Base-by-base conservation (phyloP, 257 asterid genomes). In the Craterostigma plantagineum region DNA sequence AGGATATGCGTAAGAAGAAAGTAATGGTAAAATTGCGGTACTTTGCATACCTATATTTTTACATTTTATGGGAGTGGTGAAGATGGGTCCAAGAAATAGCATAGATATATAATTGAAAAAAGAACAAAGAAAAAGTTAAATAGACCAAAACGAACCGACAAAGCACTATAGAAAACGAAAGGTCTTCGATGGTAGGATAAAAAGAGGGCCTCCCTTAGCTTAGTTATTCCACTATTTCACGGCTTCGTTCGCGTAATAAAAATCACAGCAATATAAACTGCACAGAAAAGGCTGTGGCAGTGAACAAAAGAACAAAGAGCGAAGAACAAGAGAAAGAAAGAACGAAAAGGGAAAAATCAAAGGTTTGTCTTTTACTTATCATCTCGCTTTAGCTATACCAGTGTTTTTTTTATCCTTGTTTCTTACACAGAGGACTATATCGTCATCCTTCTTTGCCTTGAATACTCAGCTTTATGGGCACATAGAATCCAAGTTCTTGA, bases 1-100 rank as follows among this genome's bases (percentile, higher is more conserved):
- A 63, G n/a, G 62, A 51, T 64, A 43, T 51, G 76, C 83, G 82
- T 77, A 71, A 69, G 68, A 59, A 64, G 70, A 74, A 74, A 73
- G 93, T 76, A 74, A 74, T 68, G 65, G 54, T 50, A 60, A n/a
- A n/a, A 64, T 57, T 33, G 54, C 14, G 56, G 57, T 61, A 55
- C 63, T 62, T 63, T 62, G 43, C 67, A 63, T 43, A 64, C 70
- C 71, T 52, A 23, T 23, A n/a, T n/a, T n/a, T 70, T 54, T 63
- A 51, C 50, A n/a, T n/a, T n/a, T n/a, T 41, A 18, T 16, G 45
- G 51, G 45, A 45, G 54, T 42, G 56, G 41, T 36, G 49, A 47
- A n/a, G 47, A 16, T n/a, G 4, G 42, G 1, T 14, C 49, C 40
- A 36, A 14, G 23, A 35, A 18, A 12, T 2, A 23, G 6, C n/a